Percentiles rank a stretch among this genome's conserved stretches.
These are phyloP conservation scores for Podospora didyma DNA, from an alignment of 495 filamentous ascomycete species.

Conservation along the genomic window DNA sequence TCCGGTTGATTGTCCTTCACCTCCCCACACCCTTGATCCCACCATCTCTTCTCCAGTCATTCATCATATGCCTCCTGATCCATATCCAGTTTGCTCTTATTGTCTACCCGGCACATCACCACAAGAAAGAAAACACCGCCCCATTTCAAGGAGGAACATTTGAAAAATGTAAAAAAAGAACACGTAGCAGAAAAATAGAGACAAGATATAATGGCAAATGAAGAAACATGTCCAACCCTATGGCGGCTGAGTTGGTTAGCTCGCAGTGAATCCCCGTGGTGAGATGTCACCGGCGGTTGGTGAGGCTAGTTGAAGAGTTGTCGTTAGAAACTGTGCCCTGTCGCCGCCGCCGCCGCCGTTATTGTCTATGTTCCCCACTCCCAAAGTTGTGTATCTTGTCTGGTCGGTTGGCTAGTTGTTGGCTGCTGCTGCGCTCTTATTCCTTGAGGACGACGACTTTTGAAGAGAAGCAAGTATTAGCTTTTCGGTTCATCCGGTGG, in stretches of 20 bases:
- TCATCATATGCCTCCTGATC: background rate
- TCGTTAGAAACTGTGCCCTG: background rate
- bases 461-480: constrained; percentile 17
- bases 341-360: too few relatives aligned
- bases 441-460: constrained; percentile 23
- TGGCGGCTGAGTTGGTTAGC: background rate
- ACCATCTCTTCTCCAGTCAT: background rate
- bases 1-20: constrained; percentile 9
- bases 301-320: background rate
- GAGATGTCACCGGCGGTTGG: background rate
- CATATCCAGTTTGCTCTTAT: background rate
- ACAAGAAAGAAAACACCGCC: background rate
- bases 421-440: constrained; percentile 15
- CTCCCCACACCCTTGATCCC: background rate
- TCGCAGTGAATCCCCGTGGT: background rate
- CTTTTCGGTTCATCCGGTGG: background rate
- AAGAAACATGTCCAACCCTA: background rate
- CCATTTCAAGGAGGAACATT: background rate
- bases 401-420: background rate
- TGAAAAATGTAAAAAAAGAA: background rate
- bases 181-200: background rate
- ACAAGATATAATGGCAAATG: background rate
- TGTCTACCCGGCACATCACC: constrained; percentile 9
- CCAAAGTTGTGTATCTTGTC: background rate
- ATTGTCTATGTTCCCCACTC: background rate